Evolutionary conservation across 140 eudicot species (phyloP).

Genomic region (Stevia rebaudiana): DNA sequence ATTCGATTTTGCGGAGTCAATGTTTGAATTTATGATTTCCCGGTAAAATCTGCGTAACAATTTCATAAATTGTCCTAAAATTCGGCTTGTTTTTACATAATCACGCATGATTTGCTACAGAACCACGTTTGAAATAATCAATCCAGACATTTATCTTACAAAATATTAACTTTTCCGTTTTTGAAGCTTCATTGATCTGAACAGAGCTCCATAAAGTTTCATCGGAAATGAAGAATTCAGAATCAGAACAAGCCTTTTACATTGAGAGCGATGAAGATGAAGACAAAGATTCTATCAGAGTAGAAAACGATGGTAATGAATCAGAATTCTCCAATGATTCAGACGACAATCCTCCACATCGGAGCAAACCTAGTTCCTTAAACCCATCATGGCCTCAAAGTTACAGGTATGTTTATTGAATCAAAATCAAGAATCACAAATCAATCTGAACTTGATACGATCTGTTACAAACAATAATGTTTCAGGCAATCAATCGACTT

Average conservation of each 20-base stretch:
- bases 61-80: not conserved
- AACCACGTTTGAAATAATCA: not conserved
- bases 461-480: conserved; percentile 16
- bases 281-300: conserved; percentile 36
- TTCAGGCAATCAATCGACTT: conserved; percentile 90
- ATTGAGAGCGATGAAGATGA: conserved; percentile 78
- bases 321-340: conserved; percentile 69
- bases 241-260: conserved; percentile 65
- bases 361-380: conserved; percentile 63
- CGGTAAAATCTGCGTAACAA: not conserved
- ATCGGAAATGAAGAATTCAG: conserved; percentile 55
- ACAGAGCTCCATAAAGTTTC: not conserved
- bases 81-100: not conserved
- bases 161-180: not conserved
- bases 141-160: not conserved
- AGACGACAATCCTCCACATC: conserved; percentile 34
- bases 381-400: conserved; percentile 92
- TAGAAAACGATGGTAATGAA: conserved; percentile 52
- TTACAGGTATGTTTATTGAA: conserved; percentile 50
- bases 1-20: not conserved
- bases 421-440: not conserved
- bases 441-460: not conserved
- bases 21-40: not conserved
- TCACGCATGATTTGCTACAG: not conserved
- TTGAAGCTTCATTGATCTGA: not conserved